phyloP scores from a whole-genome alignment of 2,329 filamentous ascomycete species.

The Periconia digitata region DNA sequence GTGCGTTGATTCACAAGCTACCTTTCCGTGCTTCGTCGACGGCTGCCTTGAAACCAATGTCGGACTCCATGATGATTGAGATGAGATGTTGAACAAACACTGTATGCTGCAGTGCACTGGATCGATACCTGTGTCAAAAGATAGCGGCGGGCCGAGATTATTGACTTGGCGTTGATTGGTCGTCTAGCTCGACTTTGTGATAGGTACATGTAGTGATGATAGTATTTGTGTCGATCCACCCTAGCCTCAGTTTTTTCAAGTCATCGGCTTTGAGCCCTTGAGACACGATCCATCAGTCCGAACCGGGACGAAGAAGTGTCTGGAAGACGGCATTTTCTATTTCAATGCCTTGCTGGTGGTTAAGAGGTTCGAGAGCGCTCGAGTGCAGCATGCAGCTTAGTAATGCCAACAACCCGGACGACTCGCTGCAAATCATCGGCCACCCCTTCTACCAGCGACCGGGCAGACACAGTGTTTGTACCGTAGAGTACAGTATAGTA shows the following conservation, averaged over 20 bases:
- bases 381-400: neutral
- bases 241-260: too few relatives aligned
- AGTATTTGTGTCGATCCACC: too few relatives aligned
- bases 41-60: constrained; percentile 58
- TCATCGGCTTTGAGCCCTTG: too few relatives aligned
- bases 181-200: neutral
- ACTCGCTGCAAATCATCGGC: neutral
- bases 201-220: neutral
- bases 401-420: neutral
- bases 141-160: neutral
- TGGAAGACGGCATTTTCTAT: too few relatives aligned
- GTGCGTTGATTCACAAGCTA: constrained; percentile 24
- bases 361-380: too few relatives aligned
- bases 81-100: neutral
- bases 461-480: too few relatives aligned
- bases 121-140: too few relatives aligned
- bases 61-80: constrained; percentile 25
- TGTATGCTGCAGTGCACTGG: neutral
- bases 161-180: neutral
- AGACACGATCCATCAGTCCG: too few relatives aligned
- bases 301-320: too few relatives aligned
- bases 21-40: constrained; percentile 60
- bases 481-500: too few relatives aligned
- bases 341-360: too few relatives aligned
- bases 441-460: neutral